Evolutionary conservation across 2,329 filamentous ascomycete genomes (phyloP).

Genomic region (Pseudopyricularia cyperi): DNA sequence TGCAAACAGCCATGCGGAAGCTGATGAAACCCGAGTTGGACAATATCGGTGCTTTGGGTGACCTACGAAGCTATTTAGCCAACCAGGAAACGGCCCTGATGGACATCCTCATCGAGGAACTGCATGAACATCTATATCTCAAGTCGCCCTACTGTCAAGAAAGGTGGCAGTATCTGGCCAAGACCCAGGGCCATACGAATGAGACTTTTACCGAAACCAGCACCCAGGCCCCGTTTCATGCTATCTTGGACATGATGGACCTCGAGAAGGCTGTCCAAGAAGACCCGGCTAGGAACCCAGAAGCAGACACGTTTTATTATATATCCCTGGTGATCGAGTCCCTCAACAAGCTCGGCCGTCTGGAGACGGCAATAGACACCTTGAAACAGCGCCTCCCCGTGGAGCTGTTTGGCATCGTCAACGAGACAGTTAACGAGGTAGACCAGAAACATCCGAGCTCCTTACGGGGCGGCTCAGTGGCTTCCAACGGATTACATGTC

Average conservation of each 20-base stretch:
- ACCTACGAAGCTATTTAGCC: constrained; percentile 74
- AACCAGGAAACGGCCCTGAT: constrained; percentile 88
- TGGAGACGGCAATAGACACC: constrained; percentile 77
- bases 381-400: constrained; percentile 90
- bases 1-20: constrained; percentile 75
- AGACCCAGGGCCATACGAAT: constrained; percentile 37
- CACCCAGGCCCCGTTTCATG: constrained; percentile 40
- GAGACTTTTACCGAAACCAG: constrained; percentile 28
- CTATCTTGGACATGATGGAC: constrained; percentile 47
- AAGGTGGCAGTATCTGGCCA: constrained; percentile 75
- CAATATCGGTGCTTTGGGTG: constrained; percentile 75
- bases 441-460: constrained; percentile 86
- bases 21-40: constrained; percentile 82
- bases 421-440: constrained; percentile 88
- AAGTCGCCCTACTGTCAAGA: constrained; percentile 97
- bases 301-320: constrained; percentile 91
- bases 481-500: constrained; percentile 39
- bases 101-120: constrained; percentile 91
- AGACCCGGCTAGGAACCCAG: constrained; percentile 84
- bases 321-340: constrained; percentile 78
- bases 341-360: constrained; percentile 73
- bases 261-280: constrained; percentile 55
- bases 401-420: constrained; percentile 85
- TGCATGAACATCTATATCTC: constrained; percentile 93
- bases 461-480: constrained; percentile 38